Evolutionary conservation across 306 rosid genomes (phyloP).

Genomic region (Cotoneaster glaucophyllus): DNA sequence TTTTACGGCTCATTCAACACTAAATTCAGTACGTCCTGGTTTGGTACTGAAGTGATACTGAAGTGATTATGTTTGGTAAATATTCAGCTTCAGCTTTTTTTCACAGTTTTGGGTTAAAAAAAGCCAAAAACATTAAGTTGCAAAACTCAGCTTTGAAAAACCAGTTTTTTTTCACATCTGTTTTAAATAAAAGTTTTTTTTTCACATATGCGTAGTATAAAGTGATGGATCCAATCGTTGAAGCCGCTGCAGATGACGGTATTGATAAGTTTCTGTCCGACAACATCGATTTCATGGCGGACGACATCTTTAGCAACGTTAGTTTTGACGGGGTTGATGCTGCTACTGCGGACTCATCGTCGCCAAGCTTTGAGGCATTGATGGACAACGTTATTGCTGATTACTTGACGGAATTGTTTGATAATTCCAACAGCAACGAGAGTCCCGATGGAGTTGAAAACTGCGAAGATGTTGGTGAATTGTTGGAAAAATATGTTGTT

Average conservation of each 20-base stretch:
- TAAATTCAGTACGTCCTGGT: neutral
- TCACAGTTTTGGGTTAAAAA: too few relatives aligned
- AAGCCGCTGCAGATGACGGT: neutral
- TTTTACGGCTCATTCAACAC: neutral
- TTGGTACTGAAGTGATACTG: too few relatives aligned
- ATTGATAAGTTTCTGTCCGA: neutral
- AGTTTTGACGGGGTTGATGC: neutral
- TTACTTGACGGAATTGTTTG: neutral
- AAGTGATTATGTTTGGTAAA: too few relatives aligned
- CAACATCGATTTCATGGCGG: neutral
- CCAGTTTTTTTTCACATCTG: too few relatives aligned
- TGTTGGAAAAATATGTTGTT: neutral
- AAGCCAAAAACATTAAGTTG: too few relatives aligned
- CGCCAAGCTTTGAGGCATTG: neutral
- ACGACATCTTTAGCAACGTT: neutral
- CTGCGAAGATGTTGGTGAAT: neutral
- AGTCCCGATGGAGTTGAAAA: neutral
- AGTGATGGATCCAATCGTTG: neutral
- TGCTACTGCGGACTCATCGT: neutral
- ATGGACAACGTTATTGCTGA: neutral
- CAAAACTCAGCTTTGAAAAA: too few relatives aligned
- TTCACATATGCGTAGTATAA: too few relatives aligned
- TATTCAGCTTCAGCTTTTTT: too few relatives aligned
- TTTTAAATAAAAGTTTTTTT: too few relatives aligned
- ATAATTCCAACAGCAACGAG: neutral